Evolutionary conservation across 352 stramenopile genomes (phyloP), one percentile per base, ranked within the genome.

Genomic region (Phytophthora macrochlamydospora): DNA sequence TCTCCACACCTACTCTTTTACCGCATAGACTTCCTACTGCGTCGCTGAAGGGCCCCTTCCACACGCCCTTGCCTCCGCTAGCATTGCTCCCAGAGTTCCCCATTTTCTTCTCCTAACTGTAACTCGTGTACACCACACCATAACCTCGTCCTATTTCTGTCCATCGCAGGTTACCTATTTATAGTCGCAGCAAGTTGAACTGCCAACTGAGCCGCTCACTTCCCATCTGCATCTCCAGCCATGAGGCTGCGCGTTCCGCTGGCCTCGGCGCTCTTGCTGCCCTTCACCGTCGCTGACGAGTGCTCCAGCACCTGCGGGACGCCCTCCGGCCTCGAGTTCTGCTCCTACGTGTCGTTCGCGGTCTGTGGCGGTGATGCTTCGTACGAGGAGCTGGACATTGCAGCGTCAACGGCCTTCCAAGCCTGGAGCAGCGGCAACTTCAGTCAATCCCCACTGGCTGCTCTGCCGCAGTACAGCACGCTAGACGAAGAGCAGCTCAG

Each of bases 21-120:
- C 35, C 24, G 2, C 31, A 53, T 24, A n/a, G 8, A 38, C n/a
- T 28, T 11, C 29, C 55, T 30, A 92, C 87, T 51, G 87, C 67
- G 56, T 95, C 87, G 57, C 87, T 93, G 59, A 95, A 95, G 1
- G 87, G 87, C 1, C 87, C 87, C 71, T 92, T 93, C 85, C 85
- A 91, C 53, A 83, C 83, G 52, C 30, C 37, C 56, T 38, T 31
- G 57, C 42, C 59, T 45, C 31, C 11, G 13, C 44, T 31, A 32
- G 49, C 42, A 56, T 38, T 70, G 57, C 62, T 75, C 32, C 51
- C 37, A 28, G 44, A 65, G 49, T 84, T 88, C 38, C 79, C 79
- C 79, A 88, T 88, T 42, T 40, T 66, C 1, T 49, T 50, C 13
- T 55, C 32, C 28, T 68, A 51, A 63, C 58, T n/a, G 58, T 62